Evolutionary conservation across 176 grass and related monocot species (phyloP), one percentile per base, ranked within the genome.

Genomic region (Rhipidocladum racemiflorum): DNA sequence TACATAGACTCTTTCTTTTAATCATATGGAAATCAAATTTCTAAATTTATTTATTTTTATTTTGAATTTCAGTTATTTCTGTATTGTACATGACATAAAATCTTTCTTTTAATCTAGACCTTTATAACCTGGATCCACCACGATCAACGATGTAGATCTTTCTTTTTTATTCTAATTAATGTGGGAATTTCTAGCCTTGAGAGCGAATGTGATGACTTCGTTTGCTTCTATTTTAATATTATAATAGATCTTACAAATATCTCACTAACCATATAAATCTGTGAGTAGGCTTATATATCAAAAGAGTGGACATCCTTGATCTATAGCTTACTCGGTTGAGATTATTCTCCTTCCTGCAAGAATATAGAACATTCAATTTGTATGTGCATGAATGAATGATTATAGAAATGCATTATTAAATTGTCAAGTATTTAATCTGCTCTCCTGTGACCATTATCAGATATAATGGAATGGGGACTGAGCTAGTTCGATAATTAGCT

Each of bases 381-480:
- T 25, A 21, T 17, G 15, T 25, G n/a, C 29, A 53, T 77, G 17
- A 6, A 70, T 53, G 67, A 12, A 61, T 61, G 53, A 30, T 16
- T 34, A 17, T 34, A 87, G 11, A 49, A 70, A 72, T 53, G 56
- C 25, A 34, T 18, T 51, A 76, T 70, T 70, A 29, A 74, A 50
- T 23, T 35, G 11, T 75, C 40, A 42, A 32, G 20, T 87, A n/a
- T 61, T 46, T 28, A 56, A 81, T 43, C 25, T 62, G 75, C 61
- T 87, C 34, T 86, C 10, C 4, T 80, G 28, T 68, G 27, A 75
- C n/a, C 50, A 32, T 75, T 63, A 74, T 83, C 43, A 38, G 81
- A 30, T 75, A 42, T 5, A 8, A 44, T 6, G 5, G 13, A 81
- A 68, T 69, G 7, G 4, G 79, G 17, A 69, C 57, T 76, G 62